A percentile compares a stretch with the other conserved stretches of the same genome.
These are phyloP conservation scores for Quercus ilex DNA, from an alignment of 306 rosid genomes.

Conservation along the genomic window DNA sequence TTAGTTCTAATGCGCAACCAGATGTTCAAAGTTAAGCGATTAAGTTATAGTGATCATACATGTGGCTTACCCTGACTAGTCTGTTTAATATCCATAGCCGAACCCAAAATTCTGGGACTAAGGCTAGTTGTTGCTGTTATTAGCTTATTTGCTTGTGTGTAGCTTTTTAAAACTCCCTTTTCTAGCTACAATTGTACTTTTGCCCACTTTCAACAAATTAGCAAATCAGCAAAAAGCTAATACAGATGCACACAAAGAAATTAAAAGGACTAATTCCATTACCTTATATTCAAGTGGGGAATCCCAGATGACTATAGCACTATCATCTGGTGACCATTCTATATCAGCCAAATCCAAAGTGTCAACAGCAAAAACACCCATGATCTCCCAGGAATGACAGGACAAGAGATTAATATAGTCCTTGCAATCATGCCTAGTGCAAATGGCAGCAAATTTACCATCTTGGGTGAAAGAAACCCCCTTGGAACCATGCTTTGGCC, in stretches of 20 bases:
- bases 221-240: no score
- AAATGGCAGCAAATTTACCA: slow-evolving; percentile 91
- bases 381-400: slow-evolving; percentile 93
- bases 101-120: no score
- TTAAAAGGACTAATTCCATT: not conserved
- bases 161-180: no score
- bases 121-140: no score
- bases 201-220: no score
- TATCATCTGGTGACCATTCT: slow-evolving; percentile 99
- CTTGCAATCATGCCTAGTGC: slow-evolving; percentile 95
- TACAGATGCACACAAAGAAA: slow-evolving; percentile 7
- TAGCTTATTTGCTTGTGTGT: no score
- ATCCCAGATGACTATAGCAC: slow-evolving; percentile 95
- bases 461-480: slow-evolving; percentile 92
- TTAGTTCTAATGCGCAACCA: not conserved
- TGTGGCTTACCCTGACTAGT: no score
- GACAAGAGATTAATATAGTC: slow-evolving; percentile 83
- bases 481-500: slow-evolving; percentile 94
- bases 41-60: not conserved
- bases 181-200: no score
- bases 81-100: no score
- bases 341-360: slow-evolving; percentile 87
- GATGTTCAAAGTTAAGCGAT: not conserved
- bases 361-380: slow-evolving; percentile 88
- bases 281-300: slow-evolving; percentile 97